Evolutionary conservation across 331 rosid species (phyloP).

Genomic region (Acacia pycnantha): DNA sequence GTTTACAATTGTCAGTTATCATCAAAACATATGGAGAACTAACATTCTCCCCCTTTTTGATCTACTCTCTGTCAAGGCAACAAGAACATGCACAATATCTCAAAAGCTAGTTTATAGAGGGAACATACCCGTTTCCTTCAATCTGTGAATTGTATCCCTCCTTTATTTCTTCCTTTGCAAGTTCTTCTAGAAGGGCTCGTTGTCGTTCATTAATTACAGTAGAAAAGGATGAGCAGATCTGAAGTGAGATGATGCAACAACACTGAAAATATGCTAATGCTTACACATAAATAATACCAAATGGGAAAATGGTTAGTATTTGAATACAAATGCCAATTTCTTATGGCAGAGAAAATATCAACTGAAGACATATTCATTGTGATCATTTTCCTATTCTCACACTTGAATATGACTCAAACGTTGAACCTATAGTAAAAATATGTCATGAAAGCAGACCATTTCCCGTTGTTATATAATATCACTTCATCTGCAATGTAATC

Average conservation of each 20-base stretch:
- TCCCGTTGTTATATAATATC: too few relatives aligned
- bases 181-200: slow-evolving; percentile 83
- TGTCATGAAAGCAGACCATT: too few relatives aligned
- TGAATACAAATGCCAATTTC: slow-evolving; percentile 12
- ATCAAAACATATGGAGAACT: too few relatives aligned
- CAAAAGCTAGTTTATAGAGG: slow-evolving; percentile 17
- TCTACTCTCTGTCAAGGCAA: too few relatives aligned
- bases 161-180: slow-evolving; percentile 79
- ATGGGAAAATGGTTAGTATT: slow-evolving; percentile 10
- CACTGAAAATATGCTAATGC: not conserved
- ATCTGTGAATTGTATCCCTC: slow-evolving; percentile 39
- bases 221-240: slow-evolving; percentile 27
- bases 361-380: slow-evolving; percentile 15
- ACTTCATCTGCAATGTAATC: too few relatives aligned
- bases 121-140: slow-evolving; percentile 68
- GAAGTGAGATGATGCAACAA: slow-evolving; percentile 37
- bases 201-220: slow-evolving; percentile 76
- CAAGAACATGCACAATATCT: too few relatives aligned
- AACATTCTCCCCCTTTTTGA: too few relatives aligned
- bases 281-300: slow-evolving; percentile 13
- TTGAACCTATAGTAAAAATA: not conserved
- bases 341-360: slow-evolving; percentile 16
- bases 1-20: too few relatives aligned
- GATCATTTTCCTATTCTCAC: not conserved
- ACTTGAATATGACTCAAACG: slow-evolving; percentile 1